These are phyloP conservation scores for Clavispora asparagi DNA, from an alignment of 805 yeast genomes.

Conservation along the genomic window DNA sequence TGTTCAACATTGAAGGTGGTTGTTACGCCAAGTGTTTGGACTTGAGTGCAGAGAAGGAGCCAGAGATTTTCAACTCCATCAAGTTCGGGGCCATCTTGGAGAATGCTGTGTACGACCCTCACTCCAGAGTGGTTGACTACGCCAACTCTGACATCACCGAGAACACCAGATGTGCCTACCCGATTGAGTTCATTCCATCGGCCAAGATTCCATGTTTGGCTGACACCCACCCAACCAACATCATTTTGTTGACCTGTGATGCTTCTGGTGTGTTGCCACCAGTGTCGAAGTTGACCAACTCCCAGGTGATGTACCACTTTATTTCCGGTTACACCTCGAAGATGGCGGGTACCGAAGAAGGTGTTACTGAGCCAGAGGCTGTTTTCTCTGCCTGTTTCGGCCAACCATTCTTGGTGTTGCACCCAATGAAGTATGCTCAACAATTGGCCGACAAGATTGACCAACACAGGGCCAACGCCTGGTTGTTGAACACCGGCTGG, in stretches of 20 bases:
- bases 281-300: constrained; percentile 85
- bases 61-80: constrained; percentile 94
- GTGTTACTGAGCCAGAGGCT: constrained; percentile 97
- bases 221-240: constrained; percentile 85
- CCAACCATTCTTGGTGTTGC: constrained; percentile 96
- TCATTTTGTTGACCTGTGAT: constrained; percentile 90
- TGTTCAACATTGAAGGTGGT: constrained; percentile 98
- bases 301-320: constrained; percentile 98
- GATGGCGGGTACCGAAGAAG: constrained; percentile 99
- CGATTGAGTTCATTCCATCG: constrained; percentile 93
- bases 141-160: constrained; percentile 79
- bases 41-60: constrained; percentile 86
- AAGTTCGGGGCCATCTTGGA: constrained; percentile 92
- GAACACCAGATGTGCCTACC: constrained; percentile 98
- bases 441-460: constrained; percentile 92
- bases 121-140: constrained; percentile 80
- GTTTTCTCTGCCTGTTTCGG: constrained; percentile 98
- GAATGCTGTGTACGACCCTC: constrained; percentile 81
- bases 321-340: constrained; percentile 98
- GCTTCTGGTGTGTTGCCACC: constrained; percentile 98
- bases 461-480: constrained; percentile 84
- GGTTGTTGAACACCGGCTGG: constrained; percentile 99
- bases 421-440: constrained; percentile 96
- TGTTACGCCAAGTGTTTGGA: constrained; percentile 98
- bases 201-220: constrained; percentile 95